phyloP scores from a whole-genome alignment of 768 basidiomycete species.

The Dacryopinax primogenitus region DNA sequence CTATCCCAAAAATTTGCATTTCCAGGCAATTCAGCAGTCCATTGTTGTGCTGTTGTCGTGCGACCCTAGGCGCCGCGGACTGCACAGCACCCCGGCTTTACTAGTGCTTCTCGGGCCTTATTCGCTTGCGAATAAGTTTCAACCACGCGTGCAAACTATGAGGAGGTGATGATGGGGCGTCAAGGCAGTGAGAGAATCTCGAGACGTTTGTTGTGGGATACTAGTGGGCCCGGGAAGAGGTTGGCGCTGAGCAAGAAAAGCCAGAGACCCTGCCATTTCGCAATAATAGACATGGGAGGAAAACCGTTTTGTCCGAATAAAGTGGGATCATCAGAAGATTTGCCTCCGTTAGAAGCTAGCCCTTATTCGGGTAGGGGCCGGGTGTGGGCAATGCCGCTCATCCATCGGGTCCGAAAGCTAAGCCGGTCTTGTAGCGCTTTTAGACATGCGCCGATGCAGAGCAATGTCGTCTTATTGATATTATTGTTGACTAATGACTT shows the following conservation, averaged over 20 bases:
- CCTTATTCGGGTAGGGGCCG: conserved; percentile 1
- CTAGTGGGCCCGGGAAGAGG: conserved; percentile 2
- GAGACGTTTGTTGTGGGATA: not conserved
- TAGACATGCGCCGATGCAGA: not conserved
- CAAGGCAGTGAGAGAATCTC: not conserved
- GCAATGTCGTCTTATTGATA: not conserved
- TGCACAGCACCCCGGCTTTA: conserved; percentile 3
- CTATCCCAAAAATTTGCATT: not conserved
- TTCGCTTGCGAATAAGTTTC: not conserved
- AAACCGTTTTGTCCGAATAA: conserved; percentile 9
- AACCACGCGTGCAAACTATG: not conserved
- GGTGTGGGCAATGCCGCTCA: not conserved
- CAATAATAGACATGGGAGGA: conserved; percentile 6
- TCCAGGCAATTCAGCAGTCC: conserved; percentile 8
- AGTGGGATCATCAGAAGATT: conserved; percentile 5
- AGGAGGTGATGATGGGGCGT: not conserved
- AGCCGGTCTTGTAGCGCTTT: not conserved
- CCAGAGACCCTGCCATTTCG: conserved; percentile 8
- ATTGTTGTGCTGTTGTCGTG: conserved; percentile 6
- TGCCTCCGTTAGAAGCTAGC: not conserved
- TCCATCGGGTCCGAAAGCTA: not conserved
- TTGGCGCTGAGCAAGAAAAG: not conserved
- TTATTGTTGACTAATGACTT: not conserved
- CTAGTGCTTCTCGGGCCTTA: not conserved
- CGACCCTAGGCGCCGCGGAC: conserved; percentile 7